These are phyloP conservation scores for Zasmidium angulare DNA, from an alignment of 2,329 filamentous ascomycete species.

Conservation along the genomic window DNA sequence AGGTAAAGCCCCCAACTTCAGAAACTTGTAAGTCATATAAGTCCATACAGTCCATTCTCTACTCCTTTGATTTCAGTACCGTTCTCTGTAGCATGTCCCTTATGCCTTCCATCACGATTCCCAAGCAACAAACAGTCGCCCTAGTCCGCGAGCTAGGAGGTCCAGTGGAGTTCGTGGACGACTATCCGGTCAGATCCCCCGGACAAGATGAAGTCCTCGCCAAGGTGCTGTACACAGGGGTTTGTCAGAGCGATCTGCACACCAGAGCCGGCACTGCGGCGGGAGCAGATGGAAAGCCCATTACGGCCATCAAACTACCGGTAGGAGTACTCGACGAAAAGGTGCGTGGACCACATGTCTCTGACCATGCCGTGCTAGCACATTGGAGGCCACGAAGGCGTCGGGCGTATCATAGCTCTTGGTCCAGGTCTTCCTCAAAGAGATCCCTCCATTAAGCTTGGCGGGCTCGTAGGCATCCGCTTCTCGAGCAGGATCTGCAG, in stretches of 20 bases:
- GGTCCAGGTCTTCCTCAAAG: slow-evolving; percentile 37
- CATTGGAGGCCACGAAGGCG: slow-evolving; percentile 48
- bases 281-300: slow-evolving; percentile 41
- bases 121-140: slow-evolving; percentile 40
- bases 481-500: slow-evolving; percentile 46
- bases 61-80: too few species aligned
- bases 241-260: slow-evolving; percentile 42
- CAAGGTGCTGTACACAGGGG: slow-evolving; percentile 47
- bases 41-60: too few species aligned
- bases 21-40: too few species aligned
- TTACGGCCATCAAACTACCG: slow-evolving; percentile 46
- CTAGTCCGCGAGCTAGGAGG: slow-evolving; percentile 43
- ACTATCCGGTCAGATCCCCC: slow-evolving; percentile 44
- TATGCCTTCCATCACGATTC: slow-evolving; percentile 6
- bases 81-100: too few species aligned
- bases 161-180: slow-evolving; percentile 40
- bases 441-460: slow-evolving; percentile 38
- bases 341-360: too few species aligned
- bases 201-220: slow-evolving; percentile 45
- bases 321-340: neutral
- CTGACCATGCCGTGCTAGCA: slow-evolving; percentile 23
- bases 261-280: slow-evolving; percentile 34
- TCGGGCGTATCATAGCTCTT: slow-evolving; percentile 43
- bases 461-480: slow-evolving; percentile 44
- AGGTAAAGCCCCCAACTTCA: neutral